phyloP scores from a whole-genome alignment of 2,329 filamentous ascomycete genomes.

The Aureobasidium sp. region DNA sequence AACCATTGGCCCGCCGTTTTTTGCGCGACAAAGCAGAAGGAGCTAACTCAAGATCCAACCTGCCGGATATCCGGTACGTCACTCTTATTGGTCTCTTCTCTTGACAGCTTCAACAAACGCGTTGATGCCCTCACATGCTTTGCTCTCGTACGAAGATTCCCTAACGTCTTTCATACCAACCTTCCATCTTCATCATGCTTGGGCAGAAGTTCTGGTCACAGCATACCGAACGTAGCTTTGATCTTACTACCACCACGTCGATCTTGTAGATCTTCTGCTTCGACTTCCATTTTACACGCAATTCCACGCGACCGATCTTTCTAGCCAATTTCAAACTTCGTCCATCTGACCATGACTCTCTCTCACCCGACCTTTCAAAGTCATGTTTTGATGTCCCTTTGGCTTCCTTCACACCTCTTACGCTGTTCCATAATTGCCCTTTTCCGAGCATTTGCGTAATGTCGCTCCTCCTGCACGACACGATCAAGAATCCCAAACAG shows the following conservation, averaged over 20 bases:
- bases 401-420: not conserved
- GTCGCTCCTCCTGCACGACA: no score
- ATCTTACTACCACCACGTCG: conserved; percentile 2
- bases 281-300: not conserved
- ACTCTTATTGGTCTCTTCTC: not conserved
- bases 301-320: conserved; percentile 12
- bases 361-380: no score
- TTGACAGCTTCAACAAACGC: not conserved
- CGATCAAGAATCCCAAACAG: no score
- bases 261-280: conserved; percentile 9
- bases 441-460: no score
- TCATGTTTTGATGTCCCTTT: no score
- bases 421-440: no score
- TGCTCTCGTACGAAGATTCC: not conserved
- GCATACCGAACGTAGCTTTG: no score
- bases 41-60: conserved; percentile 5
- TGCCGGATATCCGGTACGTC: conserved; percentile 14
- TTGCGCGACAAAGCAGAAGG: conserved; percentile 8
- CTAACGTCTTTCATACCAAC: not conserved
- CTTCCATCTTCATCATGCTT: no score
- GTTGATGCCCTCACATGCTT: not conserved
- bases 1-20: conserved; percentile 11
- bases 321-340: conserved; percentile 1
- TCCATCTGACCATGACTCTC: no score
- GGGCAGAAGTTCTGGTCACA: no score